Base-by-base conservation (phyloP, 2,329 filamentous ascomycete genomes). In the Leptographium flavum region DNA sequence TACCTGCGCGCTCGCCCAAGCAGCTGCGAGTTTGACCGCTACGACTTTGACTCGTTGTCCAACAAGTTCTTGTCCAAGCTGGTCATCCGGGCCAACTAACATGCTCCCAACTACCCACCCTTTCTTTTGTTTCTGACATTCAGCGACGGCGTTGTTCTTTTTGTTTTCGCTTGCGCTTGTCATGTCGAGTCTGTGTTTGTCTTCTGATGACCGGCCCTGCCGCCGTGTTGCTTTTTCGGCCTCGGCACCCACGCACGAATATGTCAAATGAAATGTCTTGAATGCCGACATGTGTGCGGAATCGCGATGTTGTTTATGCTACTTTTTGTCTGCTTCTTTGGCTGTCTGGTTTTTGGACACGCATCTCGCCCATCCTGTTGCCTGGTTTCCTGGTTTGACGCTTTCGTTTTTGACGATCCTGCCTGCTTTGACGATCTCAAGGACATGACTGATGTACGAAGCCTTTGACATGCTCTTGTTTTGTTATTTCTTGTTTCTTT, bases 31-130 rank as follows among this genome's bases (percentile, higher is more conserved):
- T 96, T 94, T 63, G 83, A 94, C 68, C 80, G 85, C 55, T 77
- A 82, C 56, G 86, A 96, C 68, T 96, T 95, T 60, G 90, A 96
- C 69, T 92, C 81, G 49, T 67, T 96, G 60, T 94, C 88, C 44
- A 95, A 94, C 72, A 96, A 95, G 71, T 95, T 96, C 70, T 69
- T 95, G 55, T 93, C 88, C 32, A 93, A 93, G 67, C 77, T 96
- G 58, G 88, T 95, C 61, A 94, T 95, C 63, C 87, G 90, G 56
- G 85, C 90, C 58, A 94, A 93, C 69, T 94, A 73, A 61, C 19
- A 25, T 39, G 28, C 27, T 15, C 30, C 22, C n/a, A 32, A 17
- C 17, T 28, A 3, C 13, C 17, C 15, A 27, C 30, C 37, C n/a
- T 41, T 32, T 32, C 31, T 38, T 47, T 50, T 47, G 33, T 49